Evolutionary conservation across 2,329 filamentous ascomycete species (phyloP).

Genomic region (Epichloe typhina): DNA sequence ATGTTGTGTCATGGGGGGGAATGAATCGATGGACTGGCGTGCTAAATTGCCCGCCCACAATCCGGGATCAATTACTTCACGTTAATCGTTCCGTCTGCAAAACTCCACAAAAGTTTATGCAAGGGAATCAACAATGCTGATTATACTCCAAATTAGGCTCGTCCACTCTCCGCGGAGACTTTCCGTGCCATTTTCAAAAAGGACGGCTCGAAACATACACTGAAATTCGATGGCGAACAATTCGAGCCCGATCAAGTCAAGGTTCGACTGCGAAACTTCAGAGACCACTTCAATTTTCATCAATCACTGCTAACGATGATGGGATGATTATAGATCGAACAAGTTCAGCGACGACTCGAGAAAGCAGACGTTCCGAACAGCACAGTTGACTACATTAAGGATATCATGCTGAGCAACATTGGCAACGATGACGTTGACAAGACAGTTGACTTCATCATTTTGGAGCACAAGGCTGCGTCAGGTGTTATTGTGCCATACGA

Average conservation of each 20-base stretch:
- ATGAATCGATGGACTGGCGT: neutral
- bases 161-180: conserved; percentile 40
- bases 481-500: conserved; percentile 68
- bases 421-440: conserved; percentile 58
- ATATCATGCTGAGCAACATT: conserved; percentile 46
- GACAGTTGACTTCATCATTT: conserved; percentile 60
- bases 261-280: conserved; percentile 6
- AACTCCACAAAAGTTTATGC: neutral
- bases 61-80: neutral
- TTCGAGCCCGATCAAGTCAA: conserved; percentile 22
- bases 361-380: conserved; percentile 33
- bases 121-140: neutral
- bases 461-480: conserved; percentile 70
- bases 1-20: neutral
- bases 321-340: conserved; percentile 24
- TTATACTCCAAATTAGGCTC: conserved; percentile 23
- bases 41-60: neutral
- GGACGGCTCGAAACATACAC: conserved; percentile 39
- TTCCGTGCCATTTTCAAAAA: conserved; percentile 55
- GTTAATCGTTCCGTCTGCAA: neutral
- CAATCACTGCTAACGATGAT: neutral
- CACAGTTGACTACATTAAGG: conserved; percentile 42
- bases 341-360: conserved; percentile 26
- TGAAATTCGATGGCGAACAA: conserved; percentile 22
- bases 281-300: neutral